Base-by-base conservation (phyloP, 2,329 filamentous ascomycete genomes). In the Aureobasidium sp. region DNA sequence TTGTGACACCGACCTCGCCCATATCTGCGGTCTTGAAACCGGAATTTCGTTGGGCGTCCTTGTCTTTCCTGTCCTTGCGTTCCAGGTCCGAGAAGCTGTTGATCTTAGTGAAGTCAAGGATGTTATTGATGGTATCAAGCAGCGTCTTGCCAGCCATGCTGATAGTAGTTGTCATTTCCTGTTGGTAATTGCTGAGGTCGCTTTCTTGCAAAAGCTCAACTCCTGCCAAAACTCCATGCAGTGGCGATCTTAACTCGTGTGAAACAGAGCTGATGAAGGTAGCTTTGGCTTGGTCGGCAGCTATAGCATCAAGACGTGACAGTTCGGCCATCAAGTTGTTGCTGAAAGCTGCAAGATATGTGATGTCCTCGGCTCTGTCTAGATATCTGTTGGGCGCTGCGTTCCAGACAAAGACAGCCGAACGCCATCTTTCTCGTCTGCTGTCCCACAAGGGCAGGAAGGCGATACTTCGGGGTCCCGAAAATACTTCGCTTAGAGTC, bases 391-490 rank as follows among this genome's bases (percentile, higher is more conserved):
- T 70, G 34, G 72, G 65, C 13, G 70, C 76, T 44, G 77, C 76
- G 53, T 76, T 78, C 53, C 76, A 78, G 3, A 75, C 71, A 44
- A 78, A 59, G 20, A 64, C 63, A 3, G 55, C 63, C 15, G 60
- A 44, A 26, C 64, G 60, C 64, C 63, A 64, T 47, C 56, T 52
- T 17, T 44, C 51, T 29, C 12, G 62, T 56, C 55, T 55, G 26
- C 41, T 48, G 6, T 82, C 81, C 77, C 79, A 82, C 0, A 82
- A 66, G 0, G 81, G 80, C 6, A 82, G 70, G 62, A 82, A 82
- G 3, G 81, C 73, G 5, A 83, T 73, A 52, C 79, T 79, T 0
- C 74, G 71, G 5, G 76, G 75, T 37, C 69, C 70, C 0, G 77
- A 77, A 48, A 82, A 60, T 12, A 60, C 57, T 24, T 51, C 41